Evolutionary conservation across 441 rosid species (phyloP).

Genomic region (Hypseocharis bilobata): DNA sequence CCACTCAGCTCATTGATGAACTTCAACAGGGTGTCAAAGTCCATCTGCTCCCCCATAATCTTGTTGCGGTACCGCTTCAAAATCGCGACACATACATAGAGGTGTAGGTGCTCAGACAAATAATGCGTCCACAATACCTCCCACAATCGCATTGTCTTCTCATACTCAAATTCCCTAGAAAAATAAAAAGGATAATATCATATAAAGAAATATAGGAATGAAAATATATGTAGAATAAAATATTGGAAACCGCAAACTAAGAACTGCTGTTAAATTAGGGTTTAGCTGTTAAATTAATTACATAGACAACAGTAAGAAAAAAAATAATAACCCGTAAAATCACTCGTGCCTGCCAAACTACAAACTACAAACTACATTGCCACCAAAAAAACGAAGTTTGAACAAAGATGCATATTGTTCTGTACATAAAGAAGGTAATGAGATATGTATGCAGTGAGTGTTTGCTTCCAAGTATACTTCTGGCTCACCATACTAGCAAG

Average conservation of each 20-base stretch:
- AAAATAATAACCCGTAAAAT: too few relatives aligned
- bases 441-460: too few relatives aligned
- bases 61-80: conserved; percentile 76
- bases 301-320: too few relatives aligned
- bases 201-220: background rate
- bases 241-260: too few relatives aligned
- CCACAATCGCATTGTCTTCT: conserved; percentile 74
- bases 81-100: conserved; percentile 76
- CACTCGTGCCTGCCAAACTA: too few relatives aligned
- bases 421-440: too few relatives aligned
- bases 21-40: conserved; percentile 86
- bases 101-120: conserved; percentile 80
- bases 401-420: too few relatives aligned
- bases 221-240: background rate
- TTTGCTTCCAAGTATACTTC: too few relatives aligned
- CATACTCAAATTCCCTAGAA: conserved; percentile 76
- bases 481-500: background rate
- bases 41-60: conserved; percentile 90
- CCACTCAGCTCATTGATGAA: conserved; percentile 91
- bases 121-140: conserved; percentile 90
- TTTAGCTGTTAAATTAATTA: too few relatives aligned
- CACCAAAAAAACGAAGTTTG: too few relatives aligned
- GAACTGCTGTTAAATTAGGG: too few relatives aligned
- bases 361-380: too few relatives aligned
- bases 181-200: conserved; percentile 13